Percentiles rank a stretch among this genome's conserved stretches.
Conservation (phyloP, 352 stramenopile genomes). For the Globisporangium polare region DNA sequence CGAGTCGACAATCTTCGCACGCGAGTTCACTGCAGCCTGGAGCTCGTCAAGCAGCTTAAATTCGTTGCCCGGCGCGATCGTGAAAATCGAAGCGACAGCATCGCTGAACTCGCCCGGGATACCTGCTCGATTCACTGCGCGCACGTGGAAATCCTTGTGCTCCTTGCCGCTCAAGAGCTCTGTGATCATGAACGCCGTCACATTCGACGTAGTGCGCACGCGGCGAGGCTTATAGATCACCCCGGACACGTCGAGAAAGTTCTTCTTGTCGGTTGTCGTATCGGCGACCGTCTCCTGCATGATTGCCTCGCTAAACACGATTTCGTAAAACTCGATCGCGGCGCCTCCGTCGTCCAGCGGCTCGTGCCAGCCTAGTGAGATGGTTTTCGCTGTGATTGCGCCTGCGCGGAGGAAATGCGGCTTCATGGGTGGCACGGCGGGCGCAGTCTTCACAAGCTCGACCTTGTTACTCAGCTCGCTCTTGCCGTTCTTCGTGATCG, state of each 20-base stretch:
- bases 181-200: slow-evolving; percentile 31
- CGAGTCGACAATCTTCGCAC: slow-evolving; percentile 63
- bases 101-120: slow-evolving; percentile 51
- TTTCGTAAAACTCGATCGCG: slow-evolving; percentile 61
- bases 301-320: slow-evolving; percentile 54
- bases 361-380: slow-evolving; percentile 60
- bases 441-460: slow-evolving; percentile 24
- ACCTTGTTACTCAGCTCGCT: slow-evolving; percentile 47
- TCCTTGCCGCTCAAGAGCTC: slow-evolving; percentile 59
- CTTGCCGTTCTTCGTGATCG: slow-evolving; percentile 54
- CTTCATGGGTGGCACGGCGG: slow-evolving; percentile 30
- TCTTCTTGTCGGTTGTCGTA: slow-evolving; percentile 20
- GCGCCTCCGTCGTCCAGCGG: slow-evolving; percentile 57
- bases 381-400: slow-evolving; percentile 51
- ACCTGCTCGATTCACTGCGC: slow-evolving; percentile 50
- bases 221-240: slow-evolving; percentile 49
- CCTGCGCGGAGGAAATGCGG: slow-evolving; percentile 48
- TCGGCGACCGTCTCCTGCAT: slow-evolving; percentile 42
- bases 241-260: slow-evolving; percentile 52
- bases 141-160: slow-evolving; percentile 62
- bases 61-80: slow-evolving; percentile 60
- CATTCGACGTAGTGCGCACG: slow-evolving; percentile 43
- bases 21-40: slow-evolving; percentile 72
- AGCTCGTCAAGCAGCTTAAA: slow-evolving; percentile 72
- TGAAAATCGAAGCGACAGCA: slow-evolving; percentile 51